A percentile compares a stretch with the other conserved stretches of the same genome.
These are phyloP conservation scores for Pseudocercospora musae DNA, from an alignment of 2,329 filamentous ascomycete genomes.

Conservation along the genomic window DNA sequence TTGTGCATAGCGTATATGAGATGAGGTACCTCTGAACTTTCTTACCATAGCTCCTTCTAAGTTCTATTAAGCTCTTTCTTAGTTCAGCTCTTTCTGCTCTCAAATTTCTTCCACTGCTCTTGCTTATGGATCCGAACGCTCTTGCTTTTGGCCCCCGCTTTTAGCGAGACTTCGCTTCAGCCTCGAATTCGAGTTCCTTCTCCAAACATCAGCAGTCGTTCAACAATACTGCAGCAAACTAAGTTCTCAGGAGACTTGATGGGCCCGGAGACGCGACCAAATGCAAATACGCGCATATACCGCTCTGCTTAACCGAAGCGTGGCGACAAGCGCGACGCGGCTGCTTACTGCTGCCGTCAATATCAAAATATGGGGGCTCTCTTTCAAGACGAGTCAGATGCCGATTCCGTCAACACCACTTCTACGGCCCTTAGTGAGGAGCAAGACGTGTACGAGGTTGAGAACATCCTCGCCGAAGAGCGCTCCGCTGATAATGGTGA, in stretches of 20 bases:
- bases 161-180: not conserved
- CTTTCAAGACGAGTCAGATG: constrained; percentile 24
- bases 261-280: not conserved
- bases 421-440: constrained; percentile 25
- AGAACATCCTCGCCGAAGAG: constrained; percentile 30
- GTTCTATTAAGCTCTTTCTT: too few species aligned
- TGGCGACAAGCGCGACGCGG: not conserved
- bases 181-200: not conserved
- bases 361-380: not conserved
- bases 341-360: not conserved
- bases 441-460: constrained; percentile 29
- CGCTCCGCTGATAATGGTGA: constrained; percentile 5
- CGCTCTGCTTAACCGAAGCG: not conserved
- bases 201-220: not conserved
- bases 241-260: not conserved
- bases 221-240: not conserved
- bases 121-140: not conserved
- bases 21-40: constrained; percentile 1
- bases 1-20: constrained; percentile 6
- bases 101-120: too few species aligned
- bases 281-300: not conserved
- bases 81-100: too few species aligned
- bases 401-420: constrained; percentile 29
- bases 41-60: not conserved
- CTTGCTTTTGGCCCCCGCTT: not conserved